phyloP scores from a whole-genome alignment of 2,329 filamentous ascomycete species.

The Knoxdaviesia proteae region DNA sequence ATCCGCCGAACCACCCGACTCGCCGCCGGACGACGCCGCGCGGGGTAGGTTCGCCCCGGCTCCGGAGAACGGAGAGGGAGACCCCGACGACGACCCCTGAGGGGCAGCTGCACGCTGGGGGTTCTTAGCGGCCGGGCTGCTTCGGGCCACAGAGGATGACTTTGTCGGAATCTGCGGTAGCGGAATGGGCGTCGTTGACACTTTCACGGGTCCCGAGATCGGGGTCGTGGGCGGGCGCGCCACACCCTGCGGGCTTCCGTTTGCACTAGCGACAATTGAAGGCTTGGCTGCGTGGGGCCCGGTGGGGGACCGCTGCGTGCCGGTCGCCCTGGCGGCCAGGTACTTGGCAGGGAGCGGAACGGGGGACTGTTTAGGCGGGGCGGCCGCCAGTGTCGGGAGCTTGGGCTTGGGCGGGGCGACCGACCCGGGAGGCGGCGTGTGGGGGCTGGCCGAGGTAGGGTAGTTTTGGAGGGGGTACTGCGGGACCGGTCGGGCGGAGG shows the following conservation, averaged over 20 bases:
- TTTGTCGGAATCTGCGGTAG: constrained; percentile 7
- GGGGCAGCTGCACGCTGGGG: too few species aligned
- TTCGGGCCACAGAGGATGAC: too few species aligned
- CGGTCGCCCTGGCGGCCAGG: constrained; percentile 5
- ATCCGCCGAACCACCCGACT: too few species aligned
- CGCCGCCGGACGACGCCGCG: too few species aligned
- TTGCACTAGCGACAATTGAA: not conserved
- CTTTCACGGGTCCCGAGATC: constrained; percentile 1
- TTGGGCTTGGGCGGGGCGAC: not conserved
- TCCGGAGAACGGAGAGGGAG: too few species aligned
- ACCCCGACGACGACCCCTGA: too few species aligned
- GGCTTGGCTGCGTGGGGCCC: not conserved
- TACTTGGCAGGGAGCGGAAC: constrained; percentile 22
- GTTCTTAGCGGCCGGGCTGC: too few species aligned
- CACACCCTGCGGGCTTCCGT: not conserved
- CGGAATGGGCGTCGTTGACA: constrained; percentile 13
- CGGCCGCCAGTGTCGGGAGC: not conserved
- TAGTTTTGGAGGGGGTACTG: not conserved
- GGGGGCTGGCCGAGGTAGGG: not conserved
- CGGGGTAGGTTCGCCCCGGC: too few species aligned
- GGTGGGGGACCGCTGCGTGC: not conserved
- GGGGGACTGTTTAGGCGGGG: constrained; percentile 19
- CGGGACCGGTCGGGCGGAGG: not conserved
- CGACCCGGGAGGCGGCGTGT: not conserved
- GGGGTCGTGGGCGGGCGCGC: not conserved